phyloP scores from a whole-genome alignment of 345 rosid genomes.

The Mangifera indica region DNA sequence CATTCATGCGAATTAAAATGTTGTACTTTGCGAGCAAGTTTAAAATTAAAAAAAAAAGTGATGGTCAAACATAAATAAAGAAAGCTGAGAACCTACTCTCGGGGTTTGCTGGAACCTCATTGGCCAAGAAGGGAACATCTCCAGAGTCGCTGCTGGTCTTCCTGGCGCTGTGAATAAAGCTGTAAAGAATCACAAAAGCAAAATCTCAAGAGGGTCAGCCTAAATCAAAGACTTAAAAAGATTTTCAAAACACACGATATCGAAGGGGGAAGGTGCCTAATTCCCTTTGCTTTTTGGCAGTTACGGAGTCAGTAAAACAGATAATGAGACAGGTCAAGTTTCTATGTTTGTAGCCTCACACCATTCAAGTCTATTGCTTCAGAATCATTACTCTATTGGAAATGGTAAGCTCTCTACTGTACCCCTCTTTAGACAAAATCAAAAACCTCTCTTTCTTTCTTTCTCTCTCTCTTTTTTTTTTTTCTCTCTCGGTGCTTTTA shows the following conservation, averaged over 20 bases:
- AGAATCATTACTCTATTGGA: slow-evolving; percentile 59
- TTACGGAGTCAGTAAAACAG: slow-evolving; percentile 43
- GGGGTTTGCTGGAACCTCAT: slow-evolving; percentile 93
- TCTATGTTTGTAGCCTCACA: slow-evolving; percentile 64
- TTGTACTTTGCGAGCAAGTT: slow-evolving; percentile 3
- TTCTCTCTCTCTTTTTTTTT: too few relatives aligned
- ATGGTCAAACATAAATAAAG: slow-evolving; percentile 55
- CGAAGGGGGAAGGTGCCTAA: slow-evolving; percentile 27
- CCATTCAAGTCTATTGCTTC: slow-evolving; percentile 54
- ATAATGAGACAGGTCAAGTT: slow-evolving; percentile 41
- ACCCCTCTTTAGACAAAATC: slow-evolving; percentile 52
- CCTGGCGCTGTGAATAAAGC: slow-evolving; percentile 63
- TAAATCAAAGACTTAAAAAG: slow-evolving; percentile 9
- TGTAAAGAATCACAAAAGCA: slow-evolving; percentile 53
- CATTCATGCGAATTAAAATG: slow-evolving; percentile 7
- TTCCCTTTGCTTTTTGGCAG: slow-evolving; percentile 27
- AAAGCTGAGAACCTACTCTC: slow-evolving; percentile 49
- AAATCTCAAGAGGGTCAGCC: slow-evolving; percentile 28
- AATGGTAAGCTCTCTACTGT: slow-evolving; percentile 43
- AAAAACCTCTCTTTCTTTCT: slow-evolving; percentile 27
- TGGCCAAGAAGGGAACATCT: slow-evolving; percentile 99
- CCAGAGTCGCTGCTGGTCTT: slow-evolving; percentile 96
- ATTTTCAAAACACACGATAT: slow-evolving; percentile 14
- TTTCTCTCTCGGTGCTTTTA: slow-evolving; percentile 8
- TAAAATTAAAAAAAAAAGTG: slow-evolving; percentile 33